These are phyloP conservation scores for Grigorovia transvaalensis DNA, from an alignment of 805 yeast species.

Conservation along the genomic window DNA sequence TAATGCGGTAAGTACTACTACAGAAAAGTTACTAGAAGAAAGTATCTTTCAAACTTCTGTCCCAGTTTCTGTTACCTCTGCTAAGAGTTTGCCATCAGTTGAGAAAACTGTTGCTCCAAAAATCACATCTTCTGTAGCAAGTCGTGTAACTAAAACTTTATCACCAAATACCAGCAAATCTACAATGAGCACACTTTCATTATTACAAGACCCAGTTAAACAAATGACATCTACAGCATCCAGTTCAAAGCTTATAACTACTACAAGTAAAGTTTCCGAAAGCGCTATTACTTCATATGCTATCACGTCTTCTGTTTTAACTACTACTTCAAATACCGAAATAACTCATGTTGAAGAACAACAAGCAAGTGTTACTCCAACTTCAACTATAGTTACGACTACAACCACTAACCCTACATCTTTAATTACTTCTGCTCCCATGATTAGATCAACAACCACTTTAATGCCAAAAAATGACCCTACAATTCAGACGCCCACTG, in stretches of 20 bases:
- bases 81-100: not conserved
- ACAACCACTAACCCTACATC: slow-evolving; percentile 6
- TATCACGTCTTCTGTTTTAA: not conserved
- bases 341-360: not conserved
- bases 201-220: not conserved
- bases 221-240: not conserved
- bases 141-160: not conserved
- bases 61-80: slow-evolving; percentile 4
- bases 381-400: slow-evolving; percentile 5
- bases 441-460: slow-evolving; percentile 3
- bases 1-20: slow-evolving; percentile 20
- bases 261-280: not conserved
- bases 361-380: not conserved
- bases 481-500: slow-evolving; percentile 7
- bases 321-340: not conserved
- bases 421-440: slow-evolving; percentile 6
- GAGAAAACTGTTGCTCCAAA: slow-evolving; percentile 7
- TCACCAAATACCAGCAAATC: not conserved
- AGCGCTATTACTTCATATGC: not conserved
- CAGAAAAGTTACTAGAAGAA: slow-evolving; percentile 19
- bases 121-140: slow-evolving; percentile 8
- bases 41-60: slow-evolving; percentile 12
- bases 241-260: no score
- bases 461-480: not conserved
- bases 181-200: not conserved